These are phyloP conservation scores for Lichina pygmaea DNA, from an alignment of 495 filamentous ascomycete species.

Conservation along the genomic window DNA sequence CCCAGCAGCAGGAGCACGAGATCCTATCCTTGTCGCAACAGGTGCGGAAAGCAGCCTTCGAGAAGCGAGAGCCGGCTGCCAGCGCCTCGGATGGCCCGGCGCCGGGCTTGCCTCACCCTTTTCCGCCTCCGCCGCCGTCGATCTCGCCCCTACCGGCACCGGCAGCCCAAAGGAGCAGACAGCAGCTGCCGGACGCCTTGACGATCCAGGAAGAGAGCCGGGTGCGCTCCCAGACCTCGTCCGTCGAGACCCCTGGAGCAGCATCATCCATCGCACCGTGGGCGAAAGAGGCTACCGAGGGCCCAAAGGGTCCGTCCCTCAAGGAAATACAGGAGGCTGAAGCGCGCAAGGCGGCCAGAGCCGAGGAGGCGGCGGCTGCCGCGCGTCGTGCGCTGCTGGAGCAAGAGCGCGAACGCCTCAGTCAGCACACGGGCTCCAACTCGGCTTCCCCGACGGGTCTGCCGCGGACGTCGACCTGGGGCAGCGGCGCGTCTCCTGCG, in stretches of 20 bases:
- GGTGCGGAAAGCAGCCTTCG: conserved; percentile 52
- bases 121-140: conserved; percentile 44
- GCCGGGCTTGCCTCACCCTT: conserved; percentile 48
- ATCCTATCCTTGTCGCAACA: conserved; percentile 56
- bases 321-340: conserved; percentile 95
- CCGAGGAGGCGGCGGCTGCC: conserved; percentile 58
- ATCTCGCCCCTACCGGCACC: conserved; percentile 64
- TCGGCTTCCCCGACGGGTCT: conserved; percentile 42
- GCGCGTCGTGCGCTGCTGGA: conserved; percentile 52
- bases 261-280: conserved; percentile 52
- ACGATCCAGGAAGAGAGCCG: conserved; percentile 29
- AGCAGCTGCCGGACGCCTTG: conserved; percentile 61
- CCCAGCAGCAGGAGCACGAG: conserved; percentile 4
- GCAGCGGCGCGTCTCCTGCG: conserved; percentile 34
- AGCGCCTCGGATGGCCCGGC: conserved; percentile 30
- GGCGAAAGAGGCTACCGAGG: conserved; percentile 61
- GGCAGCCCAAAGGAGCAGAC: conserved; percentile 56
- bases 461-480: conserved; percentile 80
- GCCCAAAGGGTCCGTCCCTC: conserved; percentile 68
- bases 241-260: conserved; percentile 27
- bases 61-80: conserved; percentile 29
- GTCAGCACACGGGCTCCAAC: conserved; percentile 24
- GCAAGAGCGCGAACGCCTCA: conserved; percentile 54
- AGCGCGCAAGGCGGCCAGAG: conserved; percentile 76
- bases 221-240: conserved; percentile 49